These are phyloP conservation scores for Penicillium italicum DNA, from an alignment of 2,329 filamentous ascomycete species.

Conservation along the genomic window DNA sequence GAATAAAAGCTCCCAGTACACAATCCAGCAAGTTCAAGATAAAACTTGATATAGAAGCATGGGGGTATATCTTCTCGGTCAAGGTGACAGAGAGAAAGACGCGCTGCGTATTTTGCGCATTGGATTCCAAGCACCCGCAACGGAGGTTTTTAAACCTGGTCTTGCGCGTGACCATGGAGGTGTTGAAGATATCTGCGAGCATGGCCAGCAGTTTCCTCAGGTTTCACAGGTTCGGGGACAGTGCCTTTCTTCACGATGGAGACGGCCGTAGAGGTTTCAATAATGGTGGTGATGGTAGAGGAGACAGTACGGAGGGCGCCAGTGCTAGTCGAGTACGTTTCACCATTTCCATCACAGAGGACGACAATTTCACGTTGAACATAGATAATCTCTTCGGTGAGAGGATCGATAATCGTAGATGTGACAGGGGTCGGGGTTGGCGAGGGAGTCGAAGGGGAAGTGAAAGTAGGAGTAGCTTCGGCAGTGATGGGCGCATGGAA, in stretches of 20 bases:
- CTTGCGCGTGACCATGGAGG: slow-evolving; percentile 26
- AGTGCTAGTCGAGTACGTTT: slow-evolving; percentile 25
- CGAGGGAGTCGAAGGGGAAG: slow-evolving; percentile 19
- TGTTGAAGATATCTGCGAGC: slow-evolving; percentile 23
- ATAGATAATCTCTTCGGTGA: slow-evolving; percentile 30
- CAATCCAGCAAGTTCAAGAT: slow-evolving; percentile 6
- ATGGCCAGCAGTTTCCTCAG: slow-evolving; percentile 17
- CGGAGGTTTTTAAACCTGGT: not conserved
- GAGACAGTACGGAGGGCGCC: slow-evolving; percentile 25
- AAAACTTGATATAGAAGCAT: slow-evolving; percentile 4
- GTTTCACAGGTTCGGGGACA: slow-evolving; percentile 18
- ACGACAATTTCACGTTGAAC: slow-evolving; percentile 31
- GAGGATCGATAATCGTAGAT: slow-evolving; percentile 20
- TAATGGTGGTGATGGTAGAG: slow-evolving; percentile 21
- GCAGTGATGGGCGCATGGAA: not conserved
- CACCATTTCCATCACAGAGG: slow-evolving; percentile 25
- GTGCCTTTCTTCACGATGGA: slow-evolving; percentile 19
- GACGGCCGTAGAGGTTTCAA: slow-evolving; percentile 25
- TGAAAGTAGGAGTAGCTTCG: slow-evolving; percentile 11
- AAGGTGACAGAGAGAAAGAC: slow-evolving; percentile 2
- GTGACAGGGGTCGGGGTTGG: slow-evolving; percentile 27
- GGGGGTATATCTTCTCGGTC: not conserved
- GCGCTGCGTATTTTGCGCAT: slow-evolving; percentile 9
- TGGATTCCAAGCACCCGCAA: not conserved
- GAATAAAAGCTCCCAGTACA: slow-evolving; percentile 10